Base-by-base conservation (phyloP, 2,329 filamentous ascomycete genomes). In the Chrysoporthe cubensis region DNA sequence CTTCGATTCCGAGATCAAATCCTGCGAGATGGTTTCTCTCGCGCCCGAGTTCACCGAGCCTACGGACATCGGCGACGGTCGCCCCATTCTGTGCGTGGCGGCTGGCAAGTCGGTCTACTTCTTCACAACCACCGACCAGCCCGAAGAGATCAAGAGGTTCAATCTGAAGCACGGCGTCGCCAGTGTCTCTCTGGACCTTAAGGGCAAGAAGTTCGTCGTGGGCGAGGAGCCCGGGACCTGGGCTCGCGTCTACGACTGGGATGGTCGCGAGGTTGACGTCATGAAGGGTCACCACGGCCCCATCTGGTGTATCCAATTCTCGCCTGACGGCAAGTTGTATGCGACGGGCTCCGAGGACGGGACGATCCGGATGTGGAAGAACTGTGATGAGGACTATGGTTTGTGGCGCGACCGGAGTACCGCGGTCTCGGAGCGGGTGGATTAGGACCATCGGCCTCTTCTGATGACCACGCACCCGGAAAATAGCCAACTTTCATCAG, bases 211-310 rank as follows among this genome's bases (percentile, higher is more conserved):
- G 74, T 89, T 97, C 74, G 91, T 98, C 13, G 96, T 96, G 21
- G 96, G 96, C 69, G 93, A 94, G 77, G 91, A 92, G 71, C 91
- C 90, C 50, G 95, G 97, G 75, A 98, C 96, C 0, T 99, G 95
- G 95, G 95, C 96, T n/a, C 90, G 93, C 69, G 91, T 98, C 6
- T 96, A 97, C 81, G 89, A 94, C 75, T 95, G 94, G 80, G 93
- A 97, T 68, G 90, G 90, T 62, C 91, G 73, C 85, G 87, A 72
- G 94, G 97, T 78, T 91, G 96, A 98, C 77, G 91, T 95, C 14
- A 93, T 97, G 81, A 97, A 97, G 80, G 96, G 96, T 34, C 96
- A 99, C 74, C 96, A 99, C 75, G 96, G 96, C 1, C 95, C 95
- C 1, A 96, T 99, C 70, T 99, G 96, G 96, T 97, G 94, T 6